Conservation (phyloP, 352 stramenopile genomes). For the Aphanomyces astaci region DNA sequence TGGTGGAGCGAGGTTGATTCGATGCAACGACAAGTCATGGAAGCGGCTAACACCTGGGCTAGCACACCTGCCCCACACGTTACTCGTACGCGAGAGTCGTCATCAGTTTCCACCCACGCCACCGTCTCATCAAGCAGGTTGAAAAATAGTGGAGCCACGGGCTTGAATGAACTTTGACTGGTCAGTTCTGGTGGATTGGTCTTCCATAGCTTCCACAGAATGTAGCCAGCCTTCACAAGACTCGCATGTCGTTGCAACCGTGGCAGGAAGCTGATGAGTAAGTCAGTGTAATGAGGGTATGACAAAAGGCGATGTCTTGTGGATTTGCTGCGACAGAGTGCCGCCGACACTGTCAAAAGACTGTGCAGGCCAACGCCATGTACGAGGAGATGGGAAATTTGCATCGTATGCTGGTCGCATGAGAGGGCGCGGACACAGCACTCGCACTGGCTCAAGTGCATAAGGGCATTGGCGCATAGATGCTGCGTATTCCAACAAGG, state of each 20-base stretch:
- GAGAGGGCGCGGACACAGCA: not conserved
- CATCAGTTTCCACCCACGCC: not conserved
- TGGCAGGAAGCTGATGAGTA: not conserved
- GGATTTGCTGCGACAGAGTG: not conserved
- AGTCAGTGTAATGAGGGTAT: not conserved
- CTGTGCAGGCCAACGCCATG: constrained; percentile 1
- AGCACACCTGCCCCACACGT: not conserved
- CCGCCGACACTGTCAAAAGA: not conserved
- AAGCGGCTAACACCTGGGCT: not conserved
- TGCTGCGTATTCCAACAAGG: not conserved
- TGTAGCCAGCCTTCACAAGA: not conserved
- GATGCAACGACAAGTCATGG: not conserved
- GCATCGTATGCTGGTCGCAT: not conserved
- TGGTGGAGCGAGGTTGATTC: not conserved
- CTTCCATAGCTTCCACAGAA: constrained; percentile 8
- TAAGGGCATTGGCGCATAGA: not conserved
- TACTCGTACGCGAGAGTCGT: not conserved
- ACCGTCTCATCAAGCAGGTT: not conserved
- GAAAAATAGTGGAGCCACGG: not conserved
- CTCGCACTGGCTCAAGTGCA: not conserved
- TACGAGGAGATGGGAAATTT: not conserved
- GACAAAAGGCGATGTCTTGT: not conserved
- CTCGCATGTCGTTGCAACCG: not conserved
- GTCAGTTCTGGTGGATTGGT: not conserved
- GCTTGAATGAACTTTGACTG: not conserved